Conservation (phyloP, 2,329 filamentous ascomycete species). For the Sporothrix protearum region DNA sequence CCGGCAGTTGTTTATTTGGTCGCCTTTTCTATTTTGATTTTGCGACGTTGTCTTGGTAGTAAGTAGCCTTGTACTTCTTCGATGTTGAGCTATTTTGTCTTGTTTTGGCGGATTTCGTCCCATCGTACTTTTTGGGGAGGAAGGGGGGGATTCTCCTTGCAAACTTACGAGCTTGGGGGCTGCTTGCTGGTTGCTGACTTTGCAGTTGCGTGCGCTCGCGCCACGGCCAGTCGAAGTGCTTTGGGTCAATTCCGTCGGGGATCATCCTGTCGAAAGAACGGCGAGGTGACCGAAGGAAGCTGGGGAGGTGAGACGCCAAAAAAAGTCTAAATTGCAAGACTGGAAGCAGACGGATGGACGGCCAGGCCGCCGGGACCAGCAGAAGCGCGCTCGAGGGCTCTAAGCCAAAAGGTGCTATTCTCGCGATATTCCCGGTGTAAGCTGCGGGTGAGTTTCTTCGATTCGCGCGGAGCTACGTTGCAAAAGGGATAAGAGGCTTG, state of each 20-base stretch:
- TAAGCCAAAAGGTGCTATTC: background rate
- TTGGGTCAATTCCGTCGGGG: background rate
- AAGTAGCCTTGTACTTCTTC: background rate
- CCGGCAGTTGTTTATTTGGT: background rate
- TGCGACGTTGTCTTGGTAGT: background rate
- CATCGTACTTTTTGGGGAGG: background rate
- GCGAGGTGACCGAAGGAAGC: background rate
- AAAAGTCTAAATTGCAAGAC: constrained; percentile 8
- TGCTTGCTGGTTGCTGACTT: background rate
- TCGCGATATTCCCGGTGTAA: constrained; percentile 6
- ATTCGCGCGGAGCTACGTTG: background rate
- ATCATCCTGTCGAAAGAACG: background rate
- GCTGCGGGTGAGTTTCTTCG: background rate
- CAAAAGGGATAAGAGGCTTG: background rate
- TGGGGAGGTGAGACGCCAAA: background rate
- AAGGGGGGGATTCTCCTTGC: too few species aligned
- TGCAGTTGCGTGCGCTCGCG: background rate
- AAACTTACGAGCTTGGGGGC: background rate
- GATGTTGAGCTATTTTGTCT: background rate
- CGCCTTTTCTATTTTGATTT: background rate
- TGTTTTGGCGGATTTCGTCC: background rate
- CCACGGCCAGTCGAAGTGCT: background rate
- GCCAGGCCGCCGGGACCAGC: background rate
- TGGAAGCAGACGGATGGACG: background rate
- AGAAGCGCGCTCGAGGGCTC: background rate